Conservation (phyloP, 2,329 filamentous ascomycete genomes). For the Celoporthe dispersa region DNA sequence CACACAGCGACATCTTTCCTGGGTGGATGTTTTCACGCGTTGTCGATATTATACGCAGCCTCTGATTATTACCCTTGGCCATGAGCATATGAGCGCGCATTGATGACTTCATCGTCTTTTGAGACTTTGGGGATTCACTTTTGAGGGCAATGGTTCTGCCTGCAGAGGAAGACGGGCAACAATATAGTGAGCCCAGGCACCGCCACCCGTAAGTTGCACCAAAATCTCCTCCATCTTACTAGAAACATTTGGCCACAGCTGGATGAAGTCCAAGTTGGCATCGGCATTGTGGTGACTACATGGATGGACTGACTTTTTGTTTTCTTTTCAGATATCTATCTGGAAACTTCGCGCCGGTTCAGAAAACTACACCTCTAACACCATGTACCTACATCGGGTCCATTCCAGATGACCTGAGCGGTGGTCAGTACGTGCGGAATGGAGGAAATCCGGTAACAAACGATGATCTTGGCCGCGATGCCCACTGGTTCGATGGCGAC, state of each 20-base stretch:
- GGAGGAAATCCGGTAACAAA: conserved; percentile 71
- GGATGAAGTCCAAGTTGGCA: background rate
- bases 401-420: conserved; percentile 68
- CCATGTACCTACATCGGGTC: conserved; percentile 60
- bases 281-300: background rate
- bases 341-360: conserved; percentile 73
- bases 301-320: conserved; percentile 1
- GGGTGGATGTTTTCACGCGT: background rate
- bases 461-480: conserved; percentile 62
- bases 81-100: background rate
- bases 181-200: background rate
- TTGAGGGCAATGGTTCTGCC: background rate
- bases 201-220: background rate
- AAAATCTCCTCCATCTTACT: background rate
- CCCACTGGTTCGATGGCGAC: conserved; percentile 77
- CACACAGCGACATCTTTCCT: background rate
- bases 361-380: conserved; percentile 57
- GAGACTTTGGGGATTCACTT: background rate
- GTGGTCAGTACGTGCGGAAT: conserved; percentile 74
- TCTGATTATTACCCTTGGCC: background rate
- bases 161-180: background rate
- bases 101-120: background rate
- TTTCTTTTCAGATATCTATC: conserved; percentile 56
- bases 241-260: background rate
- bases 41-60: background rate